Evolutionary conservation across 1,284 basidiomycete genomes (phyloP).

Genomic region (Ceratobasidium sp.): DNA sequence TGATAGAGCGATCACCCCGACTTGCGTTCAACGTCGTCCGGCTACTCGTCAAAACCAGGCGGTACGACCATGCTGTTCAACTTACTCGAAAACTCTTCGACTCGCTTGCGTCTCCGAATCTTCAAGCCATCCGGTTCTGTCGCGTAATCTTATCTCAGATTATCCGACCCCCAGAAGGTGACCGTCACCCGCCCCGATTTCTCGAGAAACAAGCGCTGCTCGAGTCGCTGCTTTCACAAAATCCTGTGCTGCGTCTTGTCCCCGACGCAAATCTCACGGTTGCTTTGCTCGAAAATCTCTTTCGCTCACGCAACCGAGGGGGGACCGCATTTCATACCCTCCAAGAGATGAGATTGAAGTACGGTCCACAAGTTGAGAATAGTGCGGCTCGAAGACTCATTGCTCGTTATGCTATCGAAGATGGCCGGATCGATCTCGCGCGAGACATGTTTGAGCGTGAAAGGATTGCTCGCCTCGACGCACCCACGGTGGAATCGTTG

Average conservation of each 20-base stretch:
- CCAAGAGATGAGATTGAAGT: constrained; percentile 11
- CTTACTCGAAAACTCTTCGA: constrained; percentile 6
- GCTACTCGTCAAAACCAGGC: constrained; percentile 12
- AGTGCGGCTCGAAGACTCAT: constrained; percentile 20
- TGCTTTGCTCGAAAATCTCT: constrained; percentile 24
- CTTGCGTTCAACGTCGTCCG: constrained; percentile 30
- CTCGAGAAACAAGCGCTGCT: not conserved
- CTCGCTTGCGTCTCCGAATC: not conserved
- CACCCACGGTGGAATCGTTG: not conserved
- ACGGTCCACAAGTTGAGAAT: constrained; percentile 20
- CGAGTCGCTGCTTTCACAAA: constrained; percentile 23
- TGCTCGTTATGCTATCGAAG: constrained; percentile 11
- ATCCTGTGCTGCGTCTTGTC: constrained; percentile 1
- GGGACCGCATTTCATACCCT: constrained; percentile 5
- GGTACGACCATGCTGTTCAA: constrained; percentile 13
- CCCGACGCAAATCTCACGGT: constrained; percentile 16
- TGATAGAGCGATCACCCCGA: not conserved
- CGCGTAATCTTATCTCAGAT: constrained; percentile 21
- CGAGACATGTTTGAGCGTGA: constrained; percentile 13
- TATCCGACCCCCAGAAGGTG: not conserved
- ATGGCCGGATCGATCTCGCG: constrained; percentile 4
- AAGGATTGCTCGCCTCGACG: not conserved
- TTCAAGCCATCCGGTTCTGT: constrained; percentile 10
- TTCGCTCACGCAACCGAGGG: not conserved
- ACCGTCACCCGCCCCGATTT: not conserved